Conservation (phyloP, 2,329 filamentous ascomycete species). For the Cladorrhinum sp. region DNA sequence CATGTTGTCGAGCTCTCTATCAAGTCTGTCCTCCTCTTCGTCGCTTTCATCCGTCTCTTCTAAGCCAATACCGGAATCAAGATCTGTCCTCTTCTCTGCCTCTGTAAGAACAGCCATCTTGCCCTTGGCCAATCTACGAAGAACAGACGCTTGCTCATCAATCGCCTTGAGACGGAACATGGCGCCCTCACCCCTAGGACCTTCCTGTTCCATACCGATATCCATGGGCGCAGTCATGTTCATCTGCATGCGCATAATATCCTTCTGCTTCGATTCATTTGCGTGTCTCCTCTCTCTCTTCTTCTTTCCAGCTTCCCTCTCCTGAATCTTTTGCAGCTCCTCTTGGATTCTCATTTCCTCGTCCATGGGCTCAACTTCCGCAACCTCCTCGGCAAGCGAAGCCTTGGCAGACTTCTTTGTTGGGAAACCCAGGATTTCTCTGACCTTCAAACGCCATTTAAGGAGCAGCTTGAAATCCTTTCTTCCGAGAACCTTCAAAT, state of each 20-base stretch:
- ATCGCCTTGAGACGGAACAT: slow-evolving; percentile 85
- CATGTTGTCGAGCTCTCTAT: slow-evolving; percentile 80
- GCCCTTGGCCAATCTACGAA: slow-evolving; percentile 68
- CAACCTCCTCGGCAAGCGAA: slow-evolving; percentile 64
- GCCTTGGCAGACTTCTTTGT: slow-evolving; percentile 64
- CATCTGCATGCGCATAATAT: slow-evolving; percentile 94
- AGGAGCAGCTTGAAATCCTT: slow-evolving; percentile 92
- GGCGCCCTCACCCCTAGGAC: slow-evolving; percentile 72
- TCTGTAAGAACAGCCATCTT: slow-evolving; percentile 71
- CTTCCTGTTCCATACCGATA: slow-evolving; percentile 85
- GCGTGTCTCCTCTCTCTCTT: slow-evolving; percentile 82
- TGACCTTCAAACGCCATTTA: slow-evolving; percentile 83
- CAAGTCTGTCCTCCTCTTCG: slow-evolving; percentile 76
- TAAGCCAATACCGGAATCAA: slow-evolving; percentile 57
- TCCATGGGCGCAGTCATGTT: slow-evolving; percentile 96
- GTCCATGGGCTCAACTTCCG: slow-evolving; percentile 85
- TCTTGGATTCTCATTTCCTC: slow-evolving; percentile 89
- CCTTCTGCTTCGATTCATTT: slow-evolving; percentile 91
- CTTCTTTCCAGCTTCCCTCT: slow-evolving; percentile 71
- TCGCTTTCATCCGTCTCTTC: slow-evolving; percentile 63
- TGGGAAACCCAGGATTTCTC: slow-evolving; percentile 85
- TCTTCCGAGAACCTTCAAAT: slow-evolving; percentile 85
- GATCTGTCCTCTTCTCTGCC: slow-evolving; percentile 53
- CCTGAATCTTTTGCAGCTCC: slow-evolving; percentile 77
- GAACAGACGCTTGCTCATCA: slow-evolving; percentile 73